Evolutionary conservation across 352 stramenopile genomes (phyloP), one percentile per base, ranked within the genome.

Genomic region (Globisporangium paddicum): DNA sequence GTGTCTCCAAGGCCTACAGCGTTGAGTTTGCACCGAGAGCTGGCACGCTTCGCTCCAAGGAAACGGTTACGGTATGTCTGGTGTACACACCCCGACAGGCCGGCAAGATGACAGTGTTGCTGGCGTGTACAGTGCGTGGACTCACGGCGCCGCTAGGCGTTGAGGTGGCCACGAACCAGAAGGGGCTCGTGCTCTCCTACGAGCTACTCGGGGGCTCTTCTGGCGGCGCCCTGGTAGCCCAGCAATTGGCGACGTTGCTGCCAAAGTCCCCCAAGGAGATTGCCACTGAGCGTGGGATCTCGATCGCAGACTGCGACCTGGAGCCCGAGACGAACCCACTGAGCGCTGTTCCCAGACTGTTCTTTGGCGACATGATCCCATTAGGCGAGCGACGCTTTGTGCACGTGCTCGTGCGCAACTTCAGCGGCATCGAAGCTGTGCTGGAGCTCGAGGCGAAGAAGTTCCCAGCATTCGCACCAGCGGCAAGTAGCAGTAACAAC

Each of bases 141-240:
- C 67, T 94, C 21, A 41, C 63, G 0, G 73, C 58, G 6, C 82
- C 78, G 13, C 61, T 94, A n/a, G 82, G 84, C 0, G 64, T 92
- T 18, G 82, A 92, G 35, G 46, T 91, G 37, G 63, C 45, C 6
- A 83, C 82, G 18, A 81, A 71, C 30, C 84, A 94, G 60, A 89
- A 89, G 37, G 84, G 84, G 7, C 72, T 94, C 28, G 75, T 91
- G 49, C 66, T 94, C 9, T 79, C 79, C n/a, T 94, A 94, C 54
- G 80, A 90, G 37, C 64, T 91, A 6, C 46, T 86, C 4, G 16
- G 28, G 16, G 3, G 9, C 21, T 9, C 21, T 5, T 8, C 10
- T 26, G n/a, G 16, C 13, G 13, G 18, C 9, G 6, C 25, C 48
- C 28, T 13, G 9, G 9, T 16, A 55, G 28, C 28, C 2, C 40